Conservation (phyloP, 2,329 filamentous ascomycete genomes). For the Fulvia fulva region DNA sequence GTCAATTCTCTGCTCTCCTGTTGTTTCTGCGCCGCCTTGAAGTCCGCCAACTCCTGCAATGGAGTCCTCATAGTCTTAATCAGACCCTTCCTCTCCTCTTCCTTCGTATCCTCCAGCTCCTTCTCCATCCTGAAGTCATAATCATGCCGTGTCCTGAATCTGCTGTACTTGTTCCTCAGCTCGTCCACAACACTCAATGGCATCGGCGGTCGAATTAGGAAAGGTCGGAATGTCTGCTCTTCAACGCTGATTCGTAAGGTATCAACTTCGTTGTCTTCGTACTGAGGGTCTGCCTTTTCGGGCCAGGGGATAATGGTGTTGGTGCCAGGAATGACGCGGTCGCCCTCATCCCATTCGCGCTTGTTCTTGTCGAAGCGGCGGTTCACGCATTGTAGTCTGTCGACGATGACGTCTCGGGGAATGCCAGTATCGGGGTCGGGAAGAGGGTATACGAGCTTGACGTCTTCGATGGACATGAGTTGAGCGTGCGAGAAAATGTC, state of each 20-base stretch:
- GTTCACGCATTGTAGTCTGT: conserved; percentile 54
- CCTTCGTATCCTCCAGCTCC: conserved; percentile 54
- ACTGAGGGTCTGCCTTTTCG: conserved; percentile 42
- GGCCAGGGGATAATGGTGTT: conserved; percentile 77
- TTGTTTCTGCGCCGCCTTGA: conserved; percentile 37
- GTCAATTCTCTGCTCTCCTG: conserved; percentile 36
- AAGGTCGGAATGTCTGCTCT: conserved; percentile 71
- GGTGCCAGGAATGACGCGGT: conserved; percentile 61
- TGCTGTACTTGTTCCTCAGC: conserved; percentile 76
- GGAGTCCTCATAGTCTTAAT: conserved; percentile 45
- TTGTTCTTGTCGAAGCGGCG: conserved; percentile 39
- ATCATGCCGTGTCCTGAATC: conserved; percentile 77
- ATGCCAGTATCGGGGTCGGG: conserved; percentile 61
- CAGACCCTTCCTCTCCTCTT: conserved; percentile 41
- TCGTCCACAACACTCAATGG: conserved; percentile 77
- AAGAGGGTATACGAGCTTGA: conserved; percentile 79
- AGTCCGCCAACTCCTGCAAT: conserved; percentile 40
- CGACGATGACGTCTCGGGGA: conserved; percentile 71
- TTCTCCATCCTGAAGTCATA: conserved; percentile 65
- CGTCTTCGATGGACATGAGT: conserved; percentile 56
- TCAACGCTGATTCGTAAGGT: conserved; percentile 75
- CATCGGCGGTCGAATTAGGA: conserved; percentile 72
- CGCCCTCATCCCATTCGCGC: conserved; percentile 20
- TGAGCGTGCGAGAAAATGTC: conserved; percentile 35
- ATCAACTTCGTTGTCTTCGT: conserved; percentile 59